Evolutionary conservation across 345 rosid genomes (phyloP).

Genomic region (Eucalyptus guilfoylei): DNA sequence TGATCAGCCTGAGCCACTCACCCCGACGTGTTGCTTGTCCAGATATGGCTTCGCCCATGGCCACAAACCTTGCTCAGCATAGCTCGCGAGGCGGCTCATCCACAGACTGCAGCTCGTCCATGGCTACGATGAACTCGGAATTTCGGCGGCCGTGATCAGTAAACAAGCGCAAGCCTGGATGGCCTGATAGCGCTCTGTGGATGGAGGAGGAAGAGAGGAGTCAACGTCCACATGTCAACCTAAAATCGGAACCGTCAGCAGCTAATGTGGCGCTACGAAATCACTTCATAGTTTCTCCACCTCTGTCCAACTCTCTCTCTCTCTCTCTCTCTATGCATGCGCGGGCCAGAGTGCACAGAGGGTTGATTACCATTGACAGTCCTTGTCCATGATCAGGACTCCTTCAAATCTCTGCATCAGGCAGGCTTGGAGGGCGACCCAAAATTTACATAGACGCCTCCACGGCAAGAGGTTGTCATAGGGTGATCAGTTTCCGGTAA

Average conservation of each 20-base stretch:
- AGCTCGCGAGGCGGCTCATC: not conserved
- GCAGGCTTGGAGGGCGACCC: no score
- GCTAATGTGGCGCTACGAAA: not conserved
- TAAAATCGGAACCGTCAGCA: not conserved
- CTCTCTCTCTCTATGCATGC: not conserved
- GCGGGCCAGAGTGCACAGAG: not conserved
- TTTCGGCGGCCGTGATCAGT: no score
- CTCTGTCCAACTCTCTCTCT: not conserved
- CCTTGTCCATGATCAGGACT: no score
- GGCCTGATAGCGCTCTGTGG: no score
- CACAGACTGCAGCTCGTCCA: not conserved
- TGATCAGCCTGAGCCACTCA: no score
- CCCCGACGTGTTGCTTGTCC: no score
- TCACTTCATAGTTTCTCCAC: not conserved
- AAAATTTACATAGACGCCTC: no score
- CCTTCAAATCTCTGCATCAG: no score
- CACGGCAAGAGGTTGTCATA: no score
- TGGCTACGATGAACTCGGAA: not conserved
- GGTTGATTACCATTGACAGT: no score
- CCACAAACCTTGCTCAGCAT: not conserved
- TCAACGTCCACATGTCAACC: not conserved
- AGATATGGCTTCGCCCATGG: no score
- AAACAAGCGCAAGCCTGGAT: no score
- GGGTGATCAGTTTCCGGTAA: accelerated
- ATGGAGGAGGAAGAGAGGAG: not conserved